Evolutionary conservation across 805 yeast genomes (phyloP).

Genomic region (Candida jianshihensis): DNA sequence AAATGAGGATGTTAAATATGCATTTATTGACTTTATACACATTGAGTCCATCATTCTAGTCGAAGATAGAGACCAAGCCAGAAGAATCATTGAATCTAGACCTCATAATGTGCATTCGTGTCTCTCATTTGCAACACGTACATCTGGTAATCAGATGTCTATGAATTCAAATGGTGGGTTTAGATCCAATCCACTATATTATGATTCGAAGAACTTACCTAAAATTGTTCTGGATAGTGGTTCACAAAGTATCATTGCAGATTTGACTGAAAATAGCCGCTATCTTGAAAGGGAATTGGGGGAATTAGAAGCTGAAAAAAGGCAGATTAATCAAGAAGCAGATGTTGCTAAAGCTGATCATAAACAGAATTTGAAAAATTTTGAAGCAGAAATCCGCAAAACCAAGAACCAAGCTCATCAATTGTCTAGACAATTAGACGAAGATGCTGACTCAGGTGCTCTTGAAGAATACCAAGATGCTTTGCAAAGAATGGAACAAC

Average conservation of each 20-base stretch:
- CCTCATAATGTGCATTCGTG: constrained; percentile 36
- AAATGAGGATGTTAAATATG: constrained; percentile 46
- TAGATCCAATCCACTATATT: constrained; percentile 47
- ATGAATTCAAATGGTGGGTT: constrained; percentile 35
- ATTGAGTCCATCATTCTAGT: constrained; percentile 56
- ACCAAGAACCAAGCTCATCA: constrained; percentile 24
- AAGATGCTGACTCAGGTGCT: constrained; percentile 37
- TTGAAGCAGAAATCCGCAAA: constrained; percentile 1
- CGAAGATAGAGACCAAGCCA: constrained; percentile 45
- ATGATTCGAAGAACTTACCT: constrained; percentile 16
- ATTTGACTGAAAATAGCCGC: constrained; percentile 2
- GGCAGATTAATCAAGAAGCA: constrained; percentile 5
- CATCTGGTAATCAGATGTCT: constrained; percentile 39
- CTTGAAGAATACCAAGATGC: constrained; percentile 24
- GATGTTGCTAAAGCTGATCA: constrained; percentile 14
- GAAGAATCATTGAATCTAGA: constrained; percentile 29
- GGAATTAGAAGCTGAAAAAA: constrained; percentile 8
- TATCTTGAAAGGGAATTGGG: not conserved
- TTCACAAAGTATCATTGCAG: constrained; percentile 12
- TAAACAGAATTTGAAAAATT: not conserved
- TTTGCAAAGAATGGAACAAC: not conserved
- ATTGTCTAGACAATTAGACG: constrained; percentile 33
- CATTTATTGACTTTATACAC: constrained; percentile 54
- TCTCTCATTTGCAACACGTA: constrained; percentile 32
- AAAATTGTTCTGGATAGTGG: constrained; percentile 9